Conservation (phyloP, 768 basidiomycete species). For the Leccinum disarticulatum region DNA sequence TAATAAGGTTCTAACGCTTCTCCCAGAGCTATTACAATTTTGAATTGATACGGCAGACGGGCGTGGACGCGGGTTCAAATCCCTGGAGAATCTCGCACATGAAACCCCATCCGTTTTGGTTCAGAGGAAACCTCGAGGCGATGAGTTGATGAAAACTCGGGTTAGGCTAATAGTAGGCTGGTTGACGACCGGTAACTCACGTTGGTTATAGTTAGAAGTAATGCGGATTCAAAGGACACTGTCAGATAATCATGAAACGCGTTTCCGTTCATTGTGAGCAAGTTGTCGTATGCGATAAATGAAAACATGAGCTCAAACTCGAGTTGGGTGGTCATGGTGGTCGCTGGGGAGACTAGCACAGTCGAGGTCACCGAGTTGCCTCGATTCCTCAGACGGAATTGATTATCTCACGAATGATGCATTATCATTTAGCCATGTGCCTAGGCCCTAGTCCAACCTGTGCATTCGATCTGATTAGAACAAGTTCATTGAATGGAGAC, state of each 20-base stretch:
- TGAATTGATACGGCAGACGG: conserved; percentile 20
- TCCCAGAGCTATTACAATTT: conserved; percentile 27
- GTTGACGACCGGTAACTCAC: not conserved
- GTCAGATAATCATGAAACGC: not conserved
- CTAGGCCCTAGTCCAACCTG: not conserved
- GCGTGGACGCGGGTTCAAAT: conserved; percentile 14
- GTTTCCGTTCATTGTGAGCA: not conserved
- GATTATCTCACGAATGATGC: not conserved
- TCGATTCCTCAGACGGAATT: not conserved
- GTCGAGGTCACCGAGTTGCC: not conserved
- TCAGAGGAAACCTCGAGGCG: conserved; percentile 28
- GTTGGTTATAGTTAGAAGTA: not conserved
- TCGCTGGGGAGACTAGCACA: not conserved
- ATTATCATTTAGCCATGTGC: not conserved
- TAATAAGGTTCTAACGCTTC: not conserved
- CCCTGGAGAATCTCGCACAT: conserved; percentile 28
- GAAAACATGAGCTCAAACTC: not conserved
- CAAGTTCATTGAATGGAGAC: not conserved
- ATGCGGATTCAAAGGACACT: not conserved
- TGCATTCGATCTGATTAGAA: conserved; percentile 3
- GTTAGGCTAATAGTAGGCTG: not conserved
- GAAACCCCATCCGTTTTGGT: conserved; percentile 31
- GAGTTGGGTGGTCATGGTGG: not conserved
- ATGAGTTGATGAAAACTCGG: conserved; percentile 14
- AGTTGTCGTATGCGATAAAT: not conserved